Evolutionary conservation across 2,329 filamentous ascomycete genomes (phyloP), one percentile per base, ranked within the genome.

Genomic region (Coleophoma eucalyptorum): DNA sequence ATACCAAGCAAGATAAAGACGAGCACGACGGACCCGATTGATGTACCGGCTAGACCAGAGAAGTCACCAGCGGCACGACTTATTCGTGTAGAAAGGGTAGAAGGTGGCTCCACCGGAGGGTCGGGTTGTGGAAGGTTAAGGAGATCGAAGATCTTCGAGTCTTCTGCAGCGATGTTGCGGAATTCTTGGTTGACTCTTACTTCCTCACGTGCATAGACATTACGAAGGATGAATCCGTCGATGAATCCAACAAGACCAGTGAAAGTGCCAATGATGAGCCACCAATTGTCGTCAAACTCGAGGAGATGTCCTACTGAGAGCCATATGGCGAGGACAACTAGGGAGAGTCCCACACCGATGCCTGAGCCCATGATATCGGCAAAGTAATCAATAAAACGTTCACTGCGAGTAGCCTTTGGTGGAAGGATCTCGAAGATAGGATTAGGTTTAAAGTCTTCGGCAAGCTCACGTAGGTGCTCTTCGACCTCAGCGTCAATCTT

Each of bases 201-300:
- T 19, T 54, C 54, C n/a, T 55, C 55, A 4, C 64, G 61, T 50
- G 58, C 55, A 38, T 75, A 69, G 12, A 76, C 62, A 48, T 76
- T 75, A 34, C 71, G 69, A 12, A 76, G 65, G 13, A 76, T 65
- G 51, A 76, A 76, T 21, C 70, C 69, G 54, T 75, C 72, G 32
- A 70, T 64, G 46, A 75, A 65, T 2, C 73, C 73, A 43, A 76
- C 64, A 5, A 76, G 64, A 2, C 73, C 73, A 0, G 73, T 72
- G 54, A 75, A 76, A 0, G 73, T 76, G 12, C 73, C 73, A 44
- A 76, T 75, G 15, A 75, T 65, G 0, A 76, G 66, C 68, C 70
- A 75, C 73, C 73, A 76, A 58, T 72, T 75, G 50, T 64, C 59
- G 50, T 68, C 65, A 55, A 71, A 76, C 3, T 64, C 42, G 50